Evolutionary conservation across 805 yeast species (phyloP).

Genomic region (Candida boidinii): DNA sequence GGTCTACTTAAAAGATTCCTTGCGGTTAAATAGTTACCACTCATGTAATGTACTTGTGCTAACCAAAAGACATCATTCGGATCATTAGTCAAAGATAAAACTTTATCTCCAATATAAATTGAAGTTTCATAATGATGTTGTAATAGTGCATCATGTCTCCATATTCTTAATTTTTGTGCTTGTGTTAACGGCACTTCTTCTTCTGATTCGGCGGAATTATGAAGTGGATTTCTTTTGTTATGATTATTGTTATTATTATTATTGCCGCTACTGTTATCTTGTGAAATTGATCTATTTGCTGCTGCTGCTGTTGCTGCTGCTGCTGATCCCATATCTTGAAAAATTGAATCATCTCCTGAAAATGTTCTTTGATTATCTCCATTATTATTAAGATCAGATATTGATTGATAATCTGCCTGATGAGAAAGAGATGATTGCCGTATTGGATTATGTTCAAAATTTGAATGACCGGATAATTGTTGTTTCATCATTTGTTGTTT

Average conservation of each 20-base stretch:
- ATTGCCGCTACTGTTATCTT: conserved; percentile 6
- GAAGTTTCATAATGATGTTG: conserved; percentile 91
- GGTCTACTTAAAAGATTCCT: conserved; percentile 55
- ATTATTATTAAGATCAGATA: too few relatives aligned
- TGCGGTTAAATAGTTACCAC: conserved; percentile 74
- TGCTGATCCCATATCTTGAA: too few relatives aligned
- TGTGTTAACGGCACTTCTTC: conserved; percentile 49
- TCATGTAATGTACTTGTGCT: conserved; percentile 78
- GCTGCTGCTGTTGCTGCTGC: conserved; percentile 11
- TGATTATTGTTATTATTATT: conserved; percentile 8
- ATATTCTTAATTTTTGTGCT: conserved; percentile 75
- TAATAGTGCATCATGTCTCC: conserved; percentile 91
- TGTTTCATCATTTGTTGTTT: too few relatives aligned
- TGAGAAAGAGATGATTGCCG: too few relatives aligned
- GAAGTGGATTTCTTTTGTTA: conserved; percentile 3
- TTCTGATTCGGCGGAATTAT: conserved; percentile 8
- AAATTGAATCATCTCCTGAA: too few relatives aligned
- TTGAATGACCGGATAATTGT: too few relatives aligned
- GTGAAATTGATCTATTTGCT: conserved; percentile 17
- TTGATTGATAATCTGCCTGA: too few relatives aligned
- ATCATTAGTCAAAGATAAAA: conserved; percentile 72
- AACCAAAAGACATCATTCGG: conserved; percentile 95
- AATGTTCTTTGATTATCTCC: too few relatives aligned
- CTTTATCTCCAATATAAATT: conserved; percentile 85
- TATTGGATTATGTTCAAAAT: too few relatives aligned